Percentiles rank a stretch among this genome's conserved stretches.
phyloP scores from a whole-genome alignment of 139 green algal species.

The Nannochloris sp. region DNA sequence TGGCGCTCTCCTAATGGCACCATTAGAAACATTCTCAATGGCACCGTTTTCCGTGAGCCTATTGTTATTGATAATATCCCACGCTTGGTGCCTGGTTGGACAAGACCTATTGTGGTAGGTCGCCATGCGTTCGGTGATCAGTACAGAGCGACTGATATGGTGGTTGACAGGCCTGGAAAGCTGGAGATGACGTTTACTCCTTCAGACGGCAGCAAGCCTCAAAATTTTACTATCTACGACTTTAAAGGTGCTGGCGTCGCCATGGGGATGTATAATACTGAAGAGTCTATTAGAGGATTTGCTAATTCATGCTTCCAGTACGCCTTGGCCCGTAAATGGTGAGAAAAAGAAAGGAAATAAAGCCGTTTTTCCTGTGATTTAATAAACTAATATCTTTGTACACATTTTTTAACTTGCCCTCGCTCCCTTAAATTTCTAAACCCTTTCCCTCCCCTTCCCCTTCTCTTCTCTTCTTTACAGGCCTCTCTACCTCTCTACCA shows the following conservation, averaged over 20 bases:
- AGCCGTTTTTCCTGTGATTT: no score
- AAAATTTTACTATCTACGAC: conserved; percentile 48
- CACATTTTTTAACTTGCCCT: not conserved
- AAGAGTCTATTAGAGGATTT: conserved; percentile 89
- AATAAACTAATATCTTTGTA: not conserved
- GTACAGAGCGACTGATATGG: conserved; percentile 88
- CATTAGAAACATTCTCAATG: conserved; percentile 54
- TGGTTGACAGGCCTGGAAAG: conserved; percentile 67
- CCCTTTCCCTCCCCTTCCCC: not conserved
- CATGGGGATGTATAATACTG: conserved; percentile 94
- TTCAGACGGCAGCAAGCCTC: conserved; percentile 32
- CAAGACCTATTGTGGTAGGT: conserved; percentile 84
- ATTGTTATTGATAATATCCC: conserved; percentile 94
- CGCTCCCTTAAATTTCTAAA: not conserved
- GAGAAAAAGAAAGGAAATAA: conserved; percentile 7
- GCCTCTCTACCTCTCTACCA: conserved; percentile 93
- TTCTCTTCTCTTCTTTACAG: conserved; percentile 25
- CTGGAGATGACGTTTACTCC: conserved; percentile 73
- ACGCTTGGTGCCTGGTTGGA: conserved; percentile 86
- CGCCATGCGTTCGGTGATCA: conserved; percentile 95
- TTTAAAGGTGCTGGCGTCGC: conserved; percentile 57
- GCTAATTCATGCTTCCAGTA: conserved; percentile 87
- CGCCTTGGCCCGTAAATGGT: conserved; percentile 67
- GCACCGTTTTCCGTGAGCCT: conserved; percentile 92
- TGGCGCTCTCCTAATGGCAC: conserved; percentile 90